Base-by-base conservation (phyloP, 2,329 filamentous ascomycete species). In the Beauveria pseudobassiana region DNA sequence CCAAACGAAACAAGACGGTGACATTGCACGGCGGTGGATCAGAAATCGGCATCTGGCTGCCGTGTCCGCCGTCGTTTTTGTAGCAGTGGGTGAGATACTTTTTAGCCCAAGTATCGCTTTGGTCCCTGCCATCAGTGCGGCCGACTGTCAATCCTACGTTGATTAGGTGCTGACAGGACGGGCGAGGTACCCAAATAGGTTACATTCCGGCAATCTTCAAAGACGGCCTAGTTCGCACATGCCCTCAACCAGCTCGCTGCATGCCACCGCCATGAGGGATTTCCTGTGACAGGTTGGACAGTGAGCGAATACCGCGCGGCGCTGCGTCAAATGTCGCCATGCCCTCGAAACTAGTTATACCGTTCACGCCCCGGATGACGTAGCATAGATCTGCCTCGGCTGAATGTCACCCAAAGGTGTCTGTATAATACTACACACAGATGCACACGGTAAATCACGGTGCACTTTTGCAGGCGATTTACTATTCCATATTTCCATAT, bases 11-110 rank as follows among this genome's bases (percentile, higher is more conserved):
- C 45, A 34, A 28, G 53, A 46, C 26, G 24, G 54, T 26, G 54
- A 45, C 38, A 30, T 30, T 30, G 40, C 40, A 58, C 14, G 43
- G 55, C 20, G 6, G 55, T 50, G 55, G 55, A 58, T 58, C 55
- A 28, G 46, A 22, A 49, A 50, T 28, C 55, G 55, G 55, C 55
- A 58, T 28, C 55, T 42, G 45, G 9, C n/a, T 50, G 55, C 55
- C 55, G 55, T 20, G n/a, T 8, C n/a, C 40, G 38, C n/a, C 34
- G 24, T 45, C 24, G 1, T 20, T 30, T 43, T n/a, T 46, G 30
- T 53, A 40, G 38, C 34, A 20, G 38, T 42, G 22, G 52, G 40
- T 48, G 45, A 48, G 24, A 24, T 43, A n/a, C 28, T 55, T 10
- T 51, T 45, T 45, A 54, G 52, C 18, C 14, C 8, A 26, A 45